Conservation (phyloP, 2,329 filamentous ascomycete species). For the Aureobasidium lini region DNA sequence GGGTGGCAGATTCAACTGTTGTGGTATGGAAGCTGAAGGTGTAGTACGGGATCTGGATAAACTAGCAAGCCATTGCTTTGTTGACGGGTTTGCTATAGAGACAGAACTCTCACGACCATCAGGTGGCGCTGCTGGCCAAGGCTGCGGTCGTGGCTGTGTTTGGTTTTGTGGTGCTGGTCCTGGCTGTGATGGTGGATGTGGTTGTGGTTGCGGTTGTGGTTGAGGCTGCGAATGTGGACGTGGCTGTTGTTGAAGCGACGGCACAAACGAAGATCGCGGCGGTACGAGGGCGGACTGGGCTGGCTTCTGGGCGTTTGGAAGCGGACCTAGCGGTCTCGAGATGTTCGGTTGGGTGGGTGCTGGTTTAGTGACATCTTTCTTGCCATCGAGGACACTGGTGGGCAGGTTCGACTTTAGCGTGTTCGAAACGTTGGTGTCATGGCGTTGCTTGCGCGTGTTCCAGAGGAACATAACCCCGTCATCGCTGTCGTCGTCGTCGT, state of each 20-base stretch:
- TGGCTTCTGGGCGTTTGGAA: no score
- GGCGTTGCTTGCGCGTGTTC: background rate
- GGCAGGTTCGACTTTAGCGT: background rate
- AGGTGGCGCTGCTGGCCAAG: background rate
- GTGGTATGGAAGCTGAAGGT: background rate
- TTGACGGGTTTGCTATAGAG: background rate
- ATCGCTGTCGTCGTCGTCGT: background rate
- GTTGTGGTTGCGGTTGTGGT: no score
- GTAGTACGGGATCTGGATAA: background rate
- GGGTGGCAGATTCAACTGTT: background rate
- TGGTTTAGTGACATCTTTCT: no score
- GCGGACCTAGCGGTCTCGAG: no score
- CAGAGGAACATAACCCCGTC: background rate
- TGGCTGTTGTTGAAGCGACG: no score
- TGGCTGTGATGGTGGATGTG: no score
- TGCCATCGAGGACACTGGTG: background rate
- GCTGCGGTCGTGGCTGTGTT: no score
- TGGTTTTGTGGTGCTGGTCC: no score
- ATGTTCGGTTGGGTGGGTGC: no score
- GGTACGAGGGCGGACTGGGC: no score
- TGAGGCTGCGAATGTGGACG: no score
- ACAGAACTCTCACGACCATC: background rate
- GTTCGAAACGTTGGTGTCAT: background rate
- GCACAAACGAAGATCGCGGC: no score
- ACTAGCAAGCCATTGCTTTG: background rate